Conservation (phyloP, 164 flowering plant species). For the Aristolochia fimbriata region DNA sequence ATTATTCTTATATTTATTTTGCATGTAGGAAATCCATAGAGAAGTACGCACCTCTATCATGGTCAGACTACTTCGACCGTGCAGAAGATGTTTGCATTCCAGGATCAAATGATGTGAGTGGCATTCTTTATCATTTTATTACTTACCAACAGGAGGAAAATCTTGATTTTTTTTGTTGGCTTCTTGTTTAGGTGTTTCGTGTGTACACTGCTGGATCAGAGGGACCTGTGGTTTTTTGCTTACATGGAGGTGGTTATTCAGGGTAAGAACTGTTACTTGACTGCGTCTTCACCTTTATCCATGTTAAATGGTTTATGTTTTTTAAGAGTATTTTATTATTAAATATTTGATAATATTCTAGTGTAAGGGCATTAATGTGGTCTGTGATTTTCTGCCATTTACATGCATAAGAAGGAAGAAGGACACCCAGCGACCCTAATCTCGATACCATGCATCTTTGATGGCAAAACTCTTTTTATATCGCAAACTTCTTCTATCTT, state of each 20-base stretch:
- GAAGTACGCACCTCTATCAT: conserved; percentile 55
- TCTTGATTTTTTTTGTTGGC: conserved; percentile 6
- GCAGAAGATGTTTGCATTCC: conserved; percentile 60
- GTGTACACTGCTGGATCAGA: conserved; percentile 74
- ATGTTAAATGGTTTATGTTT: neutral
- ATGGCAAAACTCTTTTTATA: no score
- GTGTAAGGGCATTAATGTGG: neutral
- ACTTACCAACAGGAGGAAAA: neutral
- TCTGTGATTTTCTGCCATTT: neutral
- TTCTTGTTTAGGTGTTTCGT: conserved; percentile 67
- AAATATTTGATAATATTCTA: neutral
- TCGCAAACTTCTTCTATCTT: no score
- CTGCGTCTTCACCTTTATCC: neutral
- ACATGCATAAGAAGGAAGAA: neutral
- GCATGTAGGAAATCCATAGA: conserved; percentile 34
- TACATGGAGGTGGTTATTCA: conserved; percentile 95
- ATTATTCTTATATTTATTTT: conserved; percentile 3
- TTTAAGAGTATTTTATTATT: neutral
- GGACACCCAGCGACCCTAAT: neutral
- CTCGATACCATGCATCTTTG: no score
- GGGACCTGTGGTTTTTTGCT: conserved; percentile 88
- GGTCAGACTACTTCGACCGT: conserved; percentile 61
- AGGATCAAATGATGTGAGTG: conserved; percentile 43
- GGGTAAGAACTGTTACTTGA: conserved; percentile 40
- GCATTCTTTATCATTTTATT: neutral